Evolutionary conservation across 257 asterid genomes (phyloP), one percentile per base, ranked within the genome.

Genomic region (Thymus quinquecostatus): DNA sequence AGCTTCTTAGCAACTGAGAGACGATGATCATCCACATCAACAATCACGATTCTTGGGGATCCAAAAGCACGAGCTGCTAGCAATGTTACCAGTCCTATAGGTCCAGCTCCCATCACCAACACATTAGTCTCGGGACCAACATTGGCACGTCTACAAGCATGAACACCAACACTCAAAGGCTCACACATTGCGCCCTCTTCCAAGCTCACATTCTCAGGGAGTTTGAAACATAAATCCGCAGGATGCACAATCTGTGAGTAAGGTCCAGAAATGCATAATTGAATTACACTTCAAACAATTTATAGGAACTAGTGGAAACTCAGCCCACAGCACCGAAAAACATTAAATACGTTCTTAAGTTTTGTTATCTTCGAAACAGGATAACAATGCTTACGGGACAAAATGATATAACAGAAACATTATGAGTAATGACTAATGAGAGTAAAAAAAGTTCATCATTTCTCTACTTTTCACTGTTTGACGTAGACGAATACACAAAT

Each of bases 141-240:
- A 66, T 84, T 70, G 30, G 98, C 97, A 54, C 98, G 96, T 1
- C 92, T 87, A 76, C 98, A 94, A 3, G 98, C 98, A 73, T 94
- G 96, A 57, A 94, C 87, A 36, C 96, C 98, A 1, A 94, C 98
- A 74, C 98, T 94, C 76, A 91, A 74, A 3, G 98, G 98, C 85
- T 94, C 98, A 63, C 97, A 94, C 97, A 94, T 84, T 28, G 97
- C 98, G 29, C 99, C 97, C 75, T 94, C 99, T 81, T 94, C 99
- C 77, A 94, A 79, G 65, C 95, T 94, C 77, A 94, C 86, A 48
- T 91, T 84, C 11, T 88, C 99, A 0, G 97, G 98, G 32, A 94
- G 85, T 74, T 94, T 94, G 83, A 91, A 94, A 74, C 99, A 94
- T 55, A 89, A 76, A 48, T 84, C 85, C 10, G 96, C 96, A 34